These are phyloP conservation scores for Rhizopus microsporus DNA, from an alignment of 371 early-diverging fungal genomes.

Conservation along the genomic window DNA sequence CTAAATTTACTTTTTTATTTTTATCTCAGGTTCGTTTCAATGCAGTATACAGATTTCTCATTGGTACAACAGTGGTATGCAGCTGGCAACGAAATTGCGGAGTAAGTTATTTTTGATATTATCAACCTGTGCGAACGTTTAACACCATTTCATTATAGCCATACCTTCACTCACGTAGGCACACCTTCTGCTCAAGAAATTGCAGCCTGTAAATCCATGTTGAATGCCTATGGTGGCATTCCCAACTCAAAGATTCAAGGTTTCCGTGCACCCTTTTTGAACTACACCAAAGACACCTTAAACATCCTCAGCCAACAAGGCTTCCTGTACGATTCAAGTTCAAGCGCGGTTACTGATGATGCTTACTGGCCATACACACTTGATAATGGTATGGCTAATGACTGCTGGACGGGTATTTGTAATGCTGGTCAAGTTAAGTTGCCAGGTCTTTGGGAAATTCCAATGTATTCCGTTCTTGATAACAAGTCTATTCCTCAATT, in stretches of 20 bases:
- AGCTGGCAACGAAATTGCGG: conserved; percentile 65
- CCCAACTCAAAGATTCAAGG: conserved; percentile 67
- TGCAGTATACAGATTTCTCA: conserved; percentile 65
- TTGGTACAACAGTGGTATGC: conserved; percentile 72
- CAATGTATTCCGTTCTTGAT: conserved; percentile 56
- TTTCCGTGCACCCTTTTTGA: conserved; percentile 71
- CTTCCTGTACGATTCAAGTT: conserved; percentile 66
- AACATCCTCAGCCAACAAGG: conserved; percentile 50
- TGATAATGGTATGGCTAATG: conserved; percentile 70
- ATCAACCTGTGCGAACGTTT: background rate
- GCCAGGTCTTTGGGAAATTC: conserved; percentile 75
- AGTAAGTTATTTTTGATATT: conserved; percentile 32
- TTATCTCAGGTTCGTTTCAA: conserved; percentile 54
- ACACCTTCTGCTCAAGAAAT: conserved; percentile 55
- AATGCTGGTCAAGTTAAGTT: conserved; percentile 38
- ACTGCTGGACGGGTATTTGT: conserved; percentile 64
- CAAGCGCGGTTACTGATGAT: conserved; percentile 51
- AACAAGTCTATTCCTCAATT: conserved; percentile 45
- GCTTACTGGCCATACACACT: conserved; percentile 74
- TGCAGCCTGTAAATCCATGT: conserved; percentile 45
- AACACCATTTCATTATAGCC: conserved; percentile 26
- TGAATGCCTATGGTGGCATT: conserved; percentile 66
- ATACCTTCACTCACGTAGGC: conserved; percentile 65
- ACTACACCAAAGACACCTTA: conserved; percentile 59
- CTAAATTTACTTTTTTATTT: conserved; percentile 9